Evolutionary conservation across 2,329 filamentous ascomycete species (phyloP), one percentile per base, ranked within the genome.

Genomic region (Lasiodiplodia sp.): DNA sequence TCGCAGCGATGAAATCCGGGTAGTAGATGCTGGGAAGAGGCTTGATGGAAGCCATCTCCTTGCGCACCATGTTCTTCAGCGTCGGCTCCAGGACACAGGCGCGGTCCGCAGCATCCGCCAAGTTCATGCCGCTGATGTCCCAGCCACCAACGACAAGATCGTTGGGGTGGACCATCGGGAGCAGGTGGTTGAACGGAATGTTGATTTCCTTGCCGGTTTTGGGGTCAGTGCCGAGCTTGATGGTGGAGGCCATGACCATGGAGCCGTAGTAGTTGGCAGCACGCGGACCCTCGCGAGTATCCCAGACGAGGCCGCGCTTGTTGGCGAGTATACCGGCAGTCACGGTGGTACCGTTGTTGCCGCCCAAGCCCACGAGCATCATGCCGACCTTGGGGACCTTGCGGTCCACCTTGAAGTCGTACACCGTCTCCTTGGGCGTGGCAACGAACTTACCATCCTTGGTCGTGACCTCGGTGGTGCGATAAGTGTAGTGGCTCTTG

Each of bases 311-410:
- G 69, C 89, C 87, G 75, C 91, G 92, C 79, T 93, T 92, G 84
- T 99, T 99, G 82, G 95, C 96, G 79, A 99, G 88, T 82, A 99
- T 97, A 80, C 95, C 96, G 71, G 96, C 96, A 70, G 96, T 98
- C 71, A 99, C 93, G 69, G 96, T 99, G 73, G 93, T 93, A 73
- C 96, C 96, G 80, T 99, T 99, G 89, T 99, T 99, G 78, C 96
- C 96, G 82, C 96, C 96, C 89, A 92, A 95, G 72, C 96, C 96
- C 73, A 99, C 95, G 73, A 99, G 88, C 96, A 99, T 98, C 85
- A 97, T 88, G 78, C 96, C 96, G 74, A 93, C 88, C 87, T 95
- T 97, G 82, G 94, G 93, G 70, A 98, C 88, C 82, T 92, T 92
- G 81, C 95, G 93, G 80, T 97, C 92, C 77, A 96, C 92, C 87